phyloP scores from a whole-genome alignment of 352 stramenopile species.

The Phytophthora palmivora region DNA sequence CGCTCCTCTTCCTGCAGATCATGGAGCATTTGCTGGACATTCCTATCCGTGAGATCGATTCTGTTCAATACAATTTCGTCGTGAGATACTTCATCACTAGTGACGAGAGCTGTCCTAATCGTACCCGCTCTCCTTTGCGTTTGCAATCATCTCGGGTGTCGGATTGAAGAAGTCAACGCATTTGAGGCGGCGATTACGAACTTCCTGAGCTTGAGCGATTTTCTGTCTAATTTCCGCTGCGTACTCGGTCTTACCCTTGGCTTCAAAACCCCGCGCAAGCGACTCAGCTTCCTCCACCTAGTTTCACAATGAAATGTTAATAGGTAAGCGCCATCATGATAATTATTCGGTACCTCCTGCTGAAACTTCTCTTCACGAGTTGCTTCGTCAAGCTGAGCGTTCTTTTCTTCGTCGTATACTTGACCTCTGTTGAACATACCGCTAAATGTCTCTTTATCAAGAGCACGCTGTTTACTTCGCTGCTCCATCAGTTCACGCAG shows the following conservation, averaged over 20 bases:
- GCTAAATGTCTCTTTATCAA: slow-evolving; percentile 82
- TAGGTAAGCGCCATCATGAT: background rate
- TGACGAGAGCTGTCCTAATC: slow-evolving; percentile 6
- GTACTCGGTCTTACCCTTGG: slow-evolving; percentile 64
- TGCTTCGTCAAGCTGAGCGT: slow-evolving; percentile 28
- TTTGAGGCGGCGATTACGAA: slow-evolving; percentile 55
- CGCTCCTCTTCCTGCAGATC: slow-evolving; percentile 81
- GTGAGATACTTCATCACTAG: background rate
- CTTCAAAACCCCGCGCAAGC: slow-evolving; percentile 72
- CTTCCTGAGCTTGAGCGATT: slow-evolving; percentile 59
- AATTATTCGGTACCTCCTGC: slow-evolving; percentile 49
- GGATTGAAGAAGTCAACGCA: slow-evolving; percentile 83
- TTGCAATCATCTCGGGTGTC: slow-evolving; percentile 77
- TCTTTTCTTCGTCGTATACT: slow-evolving; percentile 56
- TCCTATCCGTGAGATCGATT: slow-evolving; percentile 78
- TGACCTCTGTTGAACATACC: slow-evolving; percentile 84
- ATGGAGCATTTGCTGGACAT: slow-evolving; percentile 82
- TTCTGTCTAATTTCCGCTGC: slow-evolving; percentile 72
- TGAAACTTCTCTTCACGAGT: slow-evolving; percentile 56
- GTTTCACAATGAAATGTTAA: background rate
- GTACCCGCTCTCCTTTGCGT: slow-evolving; percentile 80
- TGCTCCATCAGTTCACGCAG: slow-evolving; percentile 77
- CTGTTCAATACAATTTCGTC: slow-evolving; percentile 30
- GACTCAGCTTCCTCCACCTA: slow-evolving; percentile 74
- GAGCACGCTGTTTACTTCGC: slow-evolving; percentile 59